Percentiles rank a stretch among this genome's conserved stretches.
Evolutionary conservation across 2,329 filamentous ascomycete genomes (phyloP).

Genomic region (Dichotomopilus funicola): DNA sequence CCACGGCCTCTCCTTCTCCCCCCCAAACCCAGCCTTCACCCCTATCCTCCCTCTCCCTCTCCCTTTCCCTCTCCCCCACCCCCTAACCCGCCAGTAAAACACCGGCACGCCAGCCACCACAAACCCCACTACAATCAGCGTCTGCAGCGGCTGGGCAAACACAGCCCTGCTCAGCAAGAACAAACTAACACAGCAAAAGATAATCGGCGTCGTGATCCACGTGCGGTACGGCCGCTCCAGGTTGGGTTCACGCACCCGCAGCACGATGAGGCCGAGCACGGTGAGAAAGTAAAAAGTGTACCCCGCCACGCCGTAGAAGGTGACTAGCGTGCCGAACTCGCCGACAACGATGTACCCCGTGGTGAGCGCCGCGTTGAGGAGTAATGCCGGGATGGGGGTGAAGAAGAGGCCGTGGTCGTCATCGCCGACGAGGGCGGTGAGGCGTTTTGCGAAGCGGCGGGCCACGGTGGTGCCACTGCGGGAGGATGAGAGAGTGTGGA

Average conservation of each 20-base stretch:
- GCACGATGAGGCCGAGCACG: constrained; percentile 84
- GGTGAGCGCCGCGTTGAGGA: constrained; percentile 72
- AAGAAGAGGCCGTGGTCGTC: constrained; percentile 76
- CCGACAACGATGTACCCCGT: constrained; percentile 74
- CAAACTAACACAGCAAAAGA: constrained; percentile 95
- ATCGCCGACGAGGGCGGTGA: constrained; percentile 65
- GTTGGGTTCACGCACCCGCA: constrained; percentile 79
- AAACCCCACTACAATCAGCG: constrained; percentile 77
- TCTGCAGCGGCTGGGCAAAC: constrained; percentile 87
- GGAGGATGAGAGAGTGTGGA: constrained; percentile 39
- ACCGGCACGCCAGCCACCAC: constrained; percentile 77
- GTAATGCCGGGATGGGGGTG: constrained; percentile 88
- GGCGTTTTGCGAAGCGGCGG: constrained; percentile 47
- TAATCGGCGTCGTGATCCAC: constrained; percentile 95
- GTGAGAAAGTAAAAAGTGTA: constrained; percentile 98
- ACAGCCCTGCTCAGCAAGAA: constrained; percentile 85
- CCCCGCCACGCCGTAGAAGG: constrained; percentile 94
- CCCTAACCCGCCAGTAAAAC: constrained; percentile 79
- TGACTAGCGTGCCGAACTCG: constrained; percentile 85
- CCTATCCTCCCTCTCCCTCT: constrained; percentile 35
- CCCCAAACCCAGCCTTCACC: constrained; percentile 14
- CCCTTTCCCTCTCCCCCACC: constrained; percentile 33
- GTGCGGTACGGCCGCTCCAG: constrained; percentile 89
- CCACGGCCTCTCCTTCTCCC: constrained; percentile 33
- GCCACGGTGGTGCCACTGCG: too few relatives aligned